Conservation (phyloP, 306 rosid species). For the Pterocarpus santalinus region DNA sequence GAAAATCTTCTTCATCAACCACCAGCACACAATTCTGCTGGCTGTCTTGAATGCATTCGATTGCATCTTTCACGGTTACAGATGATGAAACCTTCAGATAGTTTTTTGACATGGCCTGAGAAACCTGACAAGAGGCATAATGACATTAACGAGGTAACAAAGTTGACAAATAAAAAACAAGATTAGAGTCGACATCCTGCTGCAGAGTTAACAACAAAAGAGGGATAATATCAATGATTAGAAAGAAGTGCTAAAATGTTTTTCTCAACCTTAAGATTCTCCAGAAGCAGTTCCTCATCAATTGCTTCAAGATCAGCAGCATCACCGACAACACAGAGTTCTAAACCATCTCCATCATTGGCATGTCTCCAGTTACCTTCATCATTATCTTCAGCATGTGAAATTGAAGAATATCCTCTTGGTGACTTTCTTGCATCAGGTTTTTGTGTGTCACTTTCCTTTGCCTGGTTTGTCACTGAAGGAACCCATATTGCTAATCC, state of each 20-base stretch:
- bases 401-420: constrained; percentile 76
- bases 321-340: constrained; percentile 67
- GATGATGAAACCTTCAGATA: constrained; percentile 70
- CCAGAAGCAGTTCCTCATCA: constrained; percentile 76
- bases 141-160: constrained; percentile 24
- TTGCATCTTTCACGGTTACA: constrained; percentile 72
- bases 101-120: constrained; percentile 80
- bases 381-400: constrained; percentile 62
- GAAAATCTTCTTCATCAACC: constrained; percentile 78
- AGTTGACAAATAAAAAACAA: not conserved
- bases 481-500: constrained; percentile 99
- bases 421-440: constrained; percentile 59
- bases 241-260: constrained; percentile 33
- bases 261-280: constrained; percentile 73
- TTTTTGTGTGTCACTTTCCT: constrained; percentile 67
- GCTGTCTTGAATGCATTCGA: constrained; percentile 66
- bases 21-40: constrained; percentile 82
- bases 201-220: constrained; percentile 25
- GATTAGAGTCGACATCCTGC: constrained; percentile 13
- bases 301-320: constrained; percentile 58
- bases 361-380: constrained; percentile 56
- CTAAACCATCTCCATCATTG: constrained; percentile 62
- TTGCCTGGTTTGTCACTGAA: constrained; percentile 80
- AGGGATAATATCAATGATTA: constrained; percentile 16
- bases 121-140: constrained; percentile 66